Base-by-base conservation (phyloP, 1,139 yeast genomes). In the Hyphopichia burtonii region DNA sequence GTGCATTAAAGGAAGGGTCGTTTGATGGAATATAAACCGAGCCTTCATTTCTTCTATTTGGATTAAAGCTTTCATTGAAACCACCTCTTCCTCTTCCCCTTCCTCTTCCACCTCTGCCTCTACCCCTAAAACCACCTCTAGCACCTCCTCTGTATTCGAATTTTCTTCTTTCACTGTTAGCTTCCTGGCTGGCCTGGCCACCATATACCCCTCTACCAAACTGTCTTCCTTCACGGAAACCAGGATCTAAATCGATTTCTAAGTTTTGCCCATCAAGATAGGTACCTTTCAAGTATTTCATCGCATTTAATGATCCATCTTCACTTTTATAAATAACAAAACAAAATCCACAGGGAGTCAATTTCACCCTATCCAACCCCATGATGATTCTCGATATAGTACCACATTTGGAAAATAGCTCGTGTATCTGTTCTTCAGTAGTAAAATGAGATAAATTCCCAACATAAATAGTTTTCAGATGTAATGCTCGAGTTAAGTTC, bases 291-390 rank as follows among this genome's bases (percentile, higher is more conserved):
- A 93, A 69, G 58, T 82, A 91, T 57, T 89, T 85, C 57, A 91
- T 80, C 6, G 96, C 87, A 50, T 85, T 81, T 36, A 89, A 68
- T 0, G 96, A 89, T 39, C 87, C 90, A 37, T 74, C 74, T 42
- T 83, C 83, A 11, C 71, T 64, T 42, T 75, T 75, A 60, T 83
- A 93, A 37, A 88, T 84, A 28, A 91, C 90, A 62, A 91, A 91
- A 58, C 97, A 90, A 64, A 93, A 93, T 27, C 98, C 98, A 59
- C 98, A 90, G 1, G 98, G 98, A 0, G 96, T 89, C 55, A 83
- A 80, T 51, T 86, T 84, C 58, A 83, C 83, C 47, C 96, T 76
- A 58, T 91, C 97, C 40, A 91, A 74, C 0, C 99, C 99, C 98
- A 93, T 91, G 44, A 91, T 82, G 36, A 90, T 86, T 53, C 86